A percentile compares a stretch with the other conserved stretches of the same genome.
Evolutionary conservation across 208 protist species (phyloP).

Genomic region (Trypanosomatidae sp.): DNA sequence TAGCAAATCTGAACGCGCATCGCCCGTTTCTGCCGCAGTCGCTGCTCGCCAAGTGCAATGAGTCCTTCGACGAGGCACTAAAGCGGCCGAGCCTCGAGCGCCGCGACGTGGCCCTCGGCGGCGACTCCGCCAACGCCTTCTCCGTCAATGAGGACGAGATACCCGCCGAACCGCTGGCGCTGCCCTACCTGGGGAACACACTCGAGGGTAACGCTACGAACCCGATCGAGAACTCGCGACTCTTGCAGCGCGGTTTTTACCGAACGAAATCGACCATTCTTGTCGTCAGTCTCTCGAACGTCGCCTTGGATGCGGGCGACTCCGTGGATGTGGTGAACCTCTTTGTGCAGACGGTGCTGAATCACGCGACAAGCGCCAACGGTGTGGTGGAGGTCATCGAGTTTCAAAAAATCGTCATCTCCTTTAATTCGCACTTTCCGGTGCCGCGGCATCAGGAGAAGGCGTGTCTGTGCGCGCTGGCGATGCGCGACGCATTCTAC

Average conservation of each 20-base stretch:
- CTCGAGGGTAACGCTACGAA: conserved; percentile 13
- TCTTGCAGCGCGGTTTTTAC: conserved; percentile 27
- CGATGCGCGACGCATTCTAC: conserved; percentile 34
- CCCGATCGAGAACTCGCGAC: conserved; percentile 23
- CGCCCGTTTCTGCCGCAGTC: conserved; percentile 59
- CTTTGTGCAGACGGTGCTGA: conserved; percentile 41
- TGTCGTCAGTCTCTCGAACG: conserved; percentile 32
- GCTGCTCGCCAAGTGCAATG: conserved; percentile 36
- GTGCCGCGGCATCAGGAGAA: conserved; percentile 55
- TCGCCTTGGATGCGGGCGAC: conserved; percentile 16
- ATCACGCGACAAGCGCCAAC: conserved; percentile 27
- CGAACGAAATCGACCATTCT: conserved; percentile 57
- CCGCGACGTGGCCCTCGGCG: not conserved
- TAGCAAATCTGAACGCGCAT: conserved; percentile 52
- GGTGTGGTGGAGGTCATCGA: conserved; percentile 59
- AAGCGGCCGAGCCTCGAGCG: not conserved
- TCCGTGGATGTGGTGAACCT: conserved; percentile 37
- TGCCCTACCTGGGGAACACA: conserved; percentile 4
- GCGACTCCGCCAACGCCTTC: not conserved
- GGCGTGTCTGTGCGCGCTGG: conserved; percentile 58
- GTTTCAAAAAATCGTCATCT: conserved; percentile 37
- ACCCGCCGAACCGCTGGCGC: not conserved
- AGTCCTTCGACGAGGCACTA: conserved; percentile 12
- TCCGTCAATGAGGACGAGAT: not conserved
- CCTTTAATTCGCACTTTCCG: conserved; percentile 62